Evolutionary conservation across 2,329 filamentous ascomycete genomes (phyloP).

Genomic region (Pseudocercospora fuligena): DNA sequence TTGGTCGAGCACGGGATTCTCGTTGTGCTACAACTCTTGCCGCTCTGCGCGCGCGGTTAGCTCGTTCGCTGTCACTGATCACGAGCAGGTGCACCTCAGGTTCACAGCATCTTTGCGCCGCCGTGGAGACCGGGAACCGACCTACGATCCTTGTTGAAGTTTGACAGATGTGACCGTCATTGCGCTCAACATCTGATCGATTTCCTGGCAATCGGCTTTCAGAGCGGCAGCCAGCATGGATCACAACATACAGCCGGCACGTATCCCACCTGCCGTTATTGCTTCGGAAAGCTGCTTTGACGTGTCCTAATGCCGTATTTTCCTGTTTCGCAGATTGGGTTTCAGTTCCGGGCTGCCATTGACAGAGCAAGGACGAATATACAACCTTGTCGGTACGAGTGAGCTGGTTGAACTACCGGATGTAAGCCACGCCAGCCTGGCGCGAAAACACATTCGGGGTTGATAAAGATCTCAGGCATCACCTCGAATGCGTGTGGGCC

Average conservation of each 20-base stretch:
- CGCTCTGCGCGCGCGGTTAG: background rate
- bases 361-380: conserved; percentile 11
- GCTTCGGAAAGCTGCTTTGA: conserved; percentile 20
- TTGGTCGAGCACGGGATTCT: background rate
- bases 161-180: conserved; percentile 12
- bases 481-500: background rate
- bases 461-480: conserved; percentile 8
- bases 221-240: conserved; percentile 18
- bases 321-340: conserved; percentile 14
- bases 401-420: background rate
- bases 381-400: conserved; percentile 9
- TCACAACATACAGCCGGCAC: conserved; percentile 14
- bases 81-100: conserved; percentile 1
- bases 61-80: background rate
- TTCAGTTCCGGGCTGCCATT: conserved; percentile 8
- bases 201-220: conserved; percentile 21
- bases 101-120: conserved; percentile 7
- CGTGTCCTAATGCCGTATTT: conserved; percentile 15
- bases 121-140: conserved; percentile 8
- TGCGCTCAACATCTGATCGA: conserved; percentile 6
- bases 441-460: conserved; percentile 1
- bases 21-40: background rate
- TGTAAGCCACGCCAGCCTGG: conserved; percentile 9
- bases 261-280: conserved; percentile 11
- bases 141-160: conserved; percentile 9